phyloP scores from a whole-genome alignment of 2,329 filamentous ascomycete genomes.

The Exophiala calicioides region DNA sequence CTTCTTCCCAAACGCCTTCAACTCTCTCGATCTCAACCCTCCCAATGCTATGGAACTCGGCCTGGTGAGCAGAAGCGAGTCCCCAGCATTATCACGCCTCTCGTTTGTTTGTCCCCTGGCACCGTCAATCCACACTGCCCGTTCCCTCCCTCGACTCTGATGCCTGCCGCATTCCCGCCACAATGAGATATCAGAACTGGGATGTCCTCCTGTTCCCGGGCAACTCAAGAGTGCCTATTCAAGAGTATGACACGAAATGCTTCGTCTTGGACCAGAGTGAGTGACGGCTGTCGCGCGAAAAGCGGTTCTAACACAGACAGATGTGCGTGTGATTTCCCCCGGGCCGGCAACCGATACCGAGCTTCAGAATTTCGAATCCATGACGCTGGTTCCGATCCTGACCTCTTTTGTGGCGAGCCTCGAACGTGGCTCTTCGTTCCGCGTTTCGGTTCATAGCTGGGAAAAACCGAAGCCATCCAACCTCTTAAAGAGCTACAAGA shows the following conservation, averaged over 20 bases:
- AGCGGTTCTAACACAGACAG: constrained; percentile 3
- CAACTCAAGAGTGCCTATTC: constrained; percentile 68
- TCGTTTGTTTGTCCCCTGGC: not conserved
- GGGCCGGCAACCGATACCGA: constrained; percentile 5
- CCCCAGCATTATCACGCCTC: not conserved
- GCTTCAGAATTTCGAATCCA: constrained; percentile 23
- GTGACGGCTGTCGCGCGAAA: constrained; percentile 35
- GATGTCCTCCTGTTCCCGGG: constrained; percentile 78
- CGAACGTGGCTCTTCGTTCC: constrained; percentile 59
- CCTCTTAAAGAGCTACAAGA: constrained; percentile 58
- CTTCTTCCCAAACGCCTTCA: not conserved
- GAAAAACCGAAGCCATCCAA: constrained; percentile 61
- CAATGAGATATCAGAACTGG: constrained; percentile 85
- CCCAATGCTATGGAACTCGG: too few species aligned
- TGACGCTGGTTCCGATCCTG: constrained; percentile 60
- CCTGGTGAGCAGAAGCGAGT: not conserved
- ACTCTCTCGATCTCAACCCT: not conserved
- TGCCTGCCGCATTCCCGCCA: constrained; percentile 28
- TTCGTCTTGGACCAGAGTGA: constrained; percentile 60
- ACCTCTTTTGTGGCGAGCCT: constrained; percentile 72
- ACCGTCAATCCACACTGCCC: too few species aligned
- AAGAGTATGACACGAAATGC: constrained; percentile 80
- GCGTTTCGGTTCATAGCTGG: constrained; percentile 77
- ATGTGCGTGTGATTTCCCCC: constrained; percentile 1
- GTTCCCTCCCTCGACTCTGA: not conserved